Percentiles rank a stretch among this genome's conserved stretches.
phyloP scores from a whole-genome alignment of 192 early-diverging fungal genomes.

The Paraglomus brasilianum region DNA sequence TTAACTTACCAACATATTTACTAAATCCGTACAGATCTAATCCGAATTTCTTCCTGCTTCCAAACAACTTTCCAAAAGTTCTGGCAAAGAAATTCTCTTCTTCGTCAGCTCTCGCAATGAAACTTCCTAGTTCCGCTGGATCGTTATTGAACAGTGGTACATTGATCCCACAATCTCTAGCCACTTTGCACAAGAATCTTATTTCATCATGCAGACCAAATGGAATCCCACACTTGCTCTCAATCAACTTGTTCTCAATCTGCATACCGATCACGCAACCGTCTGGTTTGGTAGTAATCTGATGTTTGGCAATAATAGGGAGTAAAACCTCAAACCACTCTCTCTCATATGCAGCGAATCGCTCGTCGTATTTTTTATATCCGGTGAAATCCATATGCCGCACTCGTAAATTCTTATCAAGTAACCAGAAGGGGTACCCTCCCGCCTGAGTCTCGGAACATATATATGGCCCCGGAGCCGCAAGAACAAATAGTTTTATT shows the following conservation, averaged over 20 bases:
- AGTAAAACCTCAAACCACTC: conserved; percentile 77
- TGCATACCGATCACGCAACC: conserved; percentile 80
- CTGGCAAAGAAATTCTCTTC: neutral
- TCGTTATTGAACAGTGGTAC: conserved; percentile 89
- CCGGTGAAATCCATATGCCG: conserved; percentile 68
- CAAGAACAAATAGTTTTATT: conserved; percentile 73
- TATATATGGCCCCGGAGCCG: conserved; percentile 82
- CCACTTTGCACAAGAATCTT: conserved; percentile 69
- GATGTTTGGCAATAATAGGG: conserved; percentile 73
- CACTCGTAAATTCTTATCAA: conserved; percentile 69
- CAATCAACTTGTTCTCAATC: conserved; percentile 80
- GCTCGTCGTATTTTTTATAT: conserved; percentile 66
- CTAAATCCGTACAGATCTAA: conserved; percentile 79
- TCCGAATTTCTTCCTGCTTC: conserved; percentile 57
- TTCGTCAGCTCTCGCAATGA: conserved; percentile 43
- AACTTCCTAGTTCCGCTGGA: conserved; percentile 67
- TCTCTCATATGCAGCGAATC: conserved; percentile 66
- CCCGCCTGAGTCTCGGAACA: conserved; percentile 77
- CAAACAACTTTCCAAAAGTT: conserved; percentile 30
- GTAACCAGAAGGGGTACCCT: conserved; percentile 77
- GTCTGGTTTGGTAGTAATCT: conserved; percentile 59
- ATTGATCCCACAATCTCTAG: conserved; percentile 71
- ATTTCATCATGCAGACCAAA: conserved; percentile 81
- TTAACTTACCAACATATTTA: conserved; percentile 73
- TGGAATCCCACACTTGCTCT: conserved; percentile 57